Evolutionary conservation across 2,329 filamentous ascomycete genomes (phyloP).

Genomic region (Fusarium algeriense): DNA sequence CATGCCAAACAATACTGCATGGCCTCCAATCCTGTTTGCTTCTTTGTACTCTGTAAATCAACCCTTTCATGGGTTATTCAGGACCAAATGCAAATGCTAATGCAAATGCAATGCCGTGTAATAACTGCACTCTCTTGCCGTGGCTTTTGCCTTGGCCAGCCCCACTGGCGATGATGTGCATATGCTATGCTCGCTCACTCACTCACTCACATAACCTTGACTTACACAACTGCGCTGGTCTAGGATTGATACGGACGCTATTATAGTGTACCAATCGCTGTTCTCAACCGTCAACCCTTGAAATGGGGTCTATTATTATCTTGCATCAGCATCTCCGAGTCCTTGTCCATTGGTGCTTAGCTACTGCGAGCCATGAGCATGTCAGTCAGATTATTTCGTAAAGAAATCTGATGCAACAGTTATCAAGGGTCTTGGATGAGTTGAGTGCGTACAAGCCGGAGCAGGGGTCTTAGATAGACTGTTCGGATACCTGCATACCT

Average conservation of each 20-base stretch:
- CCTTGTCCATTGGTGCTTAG: background rate
- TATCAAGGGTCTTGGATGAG: background rate
- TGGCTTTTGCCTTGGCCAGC: constrained; percentile 15
- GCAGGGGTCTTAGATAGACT: constrained; percentile 26
- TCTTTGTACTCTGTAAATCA: background rate
- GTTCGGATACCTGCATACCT: constrained; percentile 31
- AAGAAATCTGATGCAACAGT: constrained; percentile 6
- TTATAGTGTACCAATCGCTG: constrained; percentile 13
- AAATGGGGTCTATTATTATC: constrained; percentile 19
- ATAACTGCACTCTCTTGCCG: constrained; percentile 8
- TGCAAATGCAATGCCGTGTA: background rate
- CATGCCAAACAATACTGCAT: background rate
- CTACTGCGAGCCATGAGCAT: background rate
- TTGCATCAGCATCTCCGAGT: background rate
- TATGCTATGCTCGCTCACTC: constrained; percentile 9
- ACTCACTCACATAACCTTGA: background rate
- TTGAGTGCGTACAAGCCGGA: background rate
- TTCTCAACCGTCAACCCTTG: constrained; percentile 10
- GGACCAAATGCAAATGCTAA: constrained; percentile 3
- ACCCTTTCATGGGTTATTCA: background rate
- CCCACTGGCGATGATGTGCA: constrained; percentile 36
- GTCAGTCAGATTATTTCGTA: constrained; percentile 3
- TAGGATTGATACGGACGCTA: constrained; percentile 7
- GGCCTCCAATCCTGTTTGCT: background rate
- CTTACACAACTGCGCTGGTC: constrained; percentile 21